Base-by-base conservation (phyloP, 495 filamentous ascomycete genomes). In the Penicillium manginii region DNA sequence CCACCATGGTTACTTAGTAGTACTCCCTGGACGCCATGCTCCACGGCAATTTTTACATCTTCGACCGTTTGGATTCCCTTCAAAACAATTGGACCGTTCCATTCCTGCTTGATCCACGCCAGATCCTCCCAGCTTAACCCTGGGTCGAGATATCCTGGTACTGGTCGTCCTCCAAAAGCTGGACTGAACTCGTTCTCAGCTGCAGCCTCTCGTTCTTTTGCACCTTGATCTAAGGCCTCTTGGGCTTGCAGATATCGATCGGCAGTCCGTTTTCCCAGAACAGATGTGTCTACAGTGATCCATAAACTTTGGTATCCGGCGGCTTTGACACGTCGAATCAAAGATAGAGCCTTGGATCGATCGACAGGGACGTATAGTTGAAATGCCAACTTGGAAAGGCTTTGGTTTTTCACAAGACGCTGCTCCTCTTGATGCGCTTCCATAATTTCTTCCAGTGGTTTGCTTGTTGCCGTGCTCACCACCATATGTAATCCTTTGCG, bases 211-310 rank as follows among this genome's bases (percentile, higher is more conserved):
- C 63, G 37, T 14, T 55, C 56, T 9, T 48, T 9, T 1, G 42
- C 43, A 4, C 39, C 53, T 42, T 57, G 52, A n/a, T 64, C 54
- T 12, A 65, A 33, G 11, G 39, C 40, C 21, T 65, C 63, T 47
- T 57, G 59, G 6, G 63, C 63, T 43, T 65, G 63, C 12, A 65
- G 55, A 32, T 65, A 65, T 2, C 63, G 59, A 49, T 65, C 63
- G 9, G 63, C 63, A 1, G 63, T 65, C 6, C 63, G 59, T 17
- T 65, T 62, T 9, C 63, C 63, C 29, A 62, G 56, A 2, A 57
- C 62, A 15, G 63, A 62, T 3, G 63, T 57, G 39, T 65, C 63
- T 29, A 65, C 63, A 2, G 63, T 65, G 23, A 65, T 52, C 63
- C 63, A 65, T 19, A 65, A 23, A 22, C 63, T 62, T 23, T 65